Percentiles rank a stretch among this genome's conserved stretches.
Evolutionary conservation across 768 basidiomycete genomes (phyloP).

Genomic region (Podaxis sp.): DNA sequence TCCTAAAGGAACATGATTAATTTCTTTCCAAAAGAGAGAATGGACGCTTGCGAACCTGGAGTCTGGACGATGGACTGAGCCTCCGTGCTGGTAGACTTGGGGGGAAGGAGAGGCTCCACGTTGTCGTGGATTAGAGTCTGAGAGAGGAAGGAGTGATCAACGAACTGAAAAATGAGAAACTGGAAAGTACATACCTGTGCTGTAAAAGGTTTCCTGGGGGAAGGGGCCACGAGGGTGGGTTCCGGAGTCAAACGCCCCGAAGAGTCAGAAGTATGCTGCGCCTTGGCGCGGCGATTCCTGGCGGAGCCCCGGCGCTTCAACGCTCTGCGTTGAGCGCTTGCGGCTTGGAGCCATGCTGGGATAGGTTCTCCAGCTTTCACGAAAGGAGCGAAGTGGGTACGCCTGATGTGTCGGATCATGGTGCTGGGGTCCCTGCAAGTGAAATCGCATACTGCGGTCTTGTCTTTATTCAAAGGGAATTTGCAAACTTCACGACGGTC

Average conservation of each 20-base stretch:
- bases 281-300: not conserved
- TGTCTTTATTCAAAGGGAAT: not conserved
- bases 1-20: not conserved
- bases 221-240: not conserved
- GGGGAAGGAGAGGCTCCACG: not conserved
- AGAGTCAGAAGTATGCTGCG: not conserved
- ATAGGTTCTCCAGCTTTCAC: not conserved
- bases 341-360: not conserved
- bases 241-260: not conserved
- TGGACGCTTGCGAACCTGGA: not conserved
- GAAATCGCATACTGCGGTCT: not conserved
- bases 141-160: not conserved
- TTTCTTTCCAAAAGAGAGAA: not conserved
- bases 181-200: not conserved
- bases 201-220: not conserved
- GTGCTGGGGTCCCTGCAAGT: not conserved
- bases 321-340: not conserved
- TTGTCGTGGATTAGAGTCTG: not conserved
- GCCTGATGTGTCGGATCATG: not conserved
- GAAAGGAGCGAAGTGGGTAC: not conserved
- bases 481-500: not conserved
- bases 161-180: not conserved
- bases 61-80: not conserved
- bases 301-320: not conserved
- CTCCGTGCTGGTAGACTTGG: not conserved